Evolutionary conservation across 768 basidiomycete species (phyloP).

Genomic region (Leccinum uliginosum): DNA sequence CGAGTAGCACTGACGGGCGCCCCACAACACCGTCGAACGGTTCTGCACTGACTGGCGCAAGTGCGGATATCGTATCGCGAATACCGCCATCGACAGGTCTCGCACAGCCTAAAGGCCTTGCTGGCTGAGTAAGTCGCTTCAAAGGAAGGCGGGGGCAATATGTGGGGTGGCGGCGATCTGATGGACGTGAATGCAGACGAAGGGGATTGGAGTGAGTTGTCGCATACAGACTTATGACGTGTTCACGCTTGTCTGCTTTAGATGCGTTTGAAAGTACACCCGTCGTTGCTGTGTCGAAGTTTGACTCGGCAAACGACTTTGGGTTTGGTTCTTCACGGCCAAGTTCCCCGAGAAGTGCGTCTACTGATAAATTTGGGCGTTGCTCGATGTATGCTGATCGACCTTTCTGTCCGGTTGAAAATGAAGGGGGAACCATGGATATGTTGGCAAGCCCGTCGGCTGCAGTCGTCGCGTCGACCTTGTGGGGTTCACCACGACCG

Average conservation of each 20-base stretch:
- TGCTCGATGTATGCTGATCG: background rate
- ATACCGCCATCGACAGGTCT: slow-evolving; percentile 13
- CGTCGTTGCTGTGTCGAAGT: slow-evolving; percentile 24
- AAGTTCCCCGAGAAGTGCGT: slow-evolving; percentile 12
- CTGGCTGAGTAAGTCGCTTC: slow-evolving; percentile 53
- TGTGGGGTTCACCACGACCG: slow-evolving; percentile 18
- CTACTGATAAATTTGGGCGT: background rate
- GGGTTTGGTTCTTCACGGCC: slow-evolving; percentile 22
- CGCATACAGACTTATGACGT: background rate
- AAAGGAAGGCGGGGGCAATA: slow-evolving; percentile 39
- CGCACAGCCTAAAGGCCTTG: slow-evolving; percentile 52
- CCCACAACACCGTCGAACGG: slow-evolving; percentile 37
- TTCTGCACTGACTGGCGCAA: background rate
- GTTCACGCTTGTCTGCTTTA: slow-evolving; percentile 18
- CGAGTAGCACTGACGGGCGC: slow-evolving; percentile 35
- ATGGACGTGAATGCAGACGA: slow-evolving; percentile 93
- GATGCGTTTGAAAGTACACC: slow-evolving; percentile 70
- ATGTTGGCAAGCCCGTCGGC: slow-evolving; percentile 1
- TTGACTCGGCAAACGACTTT: slow-evolving; percentile 21
- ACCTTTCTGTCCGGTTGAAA: slow-evolving; percentile 3
- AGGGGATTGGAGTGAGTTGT: slow-evolving; percentile 85
- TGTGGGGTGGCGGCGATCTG: slow-evolving; percentile 75
- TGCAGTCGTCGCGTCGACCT: slow-evolving; percentile 1
- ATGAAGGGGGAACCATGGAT: slow-evolving; percentile 23
- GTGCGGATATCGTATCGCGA: background rate